These are phyloP conservation scores for Fraxinus pennsylvanica DNA, from an alignment of 257 asterid genomes.

Conservation along the genomic window DNA sequence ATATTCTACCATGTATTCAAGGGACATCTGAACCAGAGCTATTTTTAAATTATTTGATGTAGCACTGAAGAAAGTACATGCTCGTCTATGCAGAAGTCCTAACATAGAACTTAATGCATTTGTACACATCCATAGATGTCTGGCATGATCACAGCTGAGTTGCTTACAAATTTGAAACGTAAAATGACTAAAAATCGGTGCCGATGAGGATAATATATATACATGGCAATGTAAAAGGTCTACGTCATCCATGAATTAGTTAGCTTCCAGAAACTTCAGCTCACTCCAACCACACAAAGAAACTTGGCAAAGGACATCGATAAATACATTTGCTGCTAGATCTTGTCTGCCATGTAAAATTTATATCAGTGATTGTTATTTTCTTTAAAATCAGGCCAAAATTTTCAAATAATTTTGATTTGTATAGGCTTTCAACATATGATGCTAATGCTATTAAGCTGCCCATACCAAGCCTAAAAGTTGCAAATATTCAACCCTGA, in stretches of 20 bases:
- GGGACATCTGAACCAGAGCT: background rate
- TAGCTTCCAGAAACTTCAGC: background rate
- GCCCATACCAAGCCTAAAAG: background rate
- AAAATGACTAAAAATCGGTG: background rate
- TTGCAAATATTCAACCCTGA: background rate
- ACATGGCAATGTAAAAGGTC: background rate
- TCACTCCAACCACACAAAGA: background rate
- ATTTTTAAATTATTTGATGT: no score
- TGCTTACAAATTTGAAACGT: background rate
- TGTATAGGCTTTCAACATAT: background rate
- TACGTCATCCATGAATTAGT: slow-evolving; percentile 7
- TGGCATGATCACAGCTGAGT: background rate
- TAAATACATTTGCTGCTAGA: slow-evolving; percentile 7
- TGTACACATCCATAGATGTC: background rate
- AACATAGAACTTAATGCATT: background rate
- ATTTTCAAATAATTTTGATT: background rate
- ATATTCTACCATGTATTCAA: background rate
- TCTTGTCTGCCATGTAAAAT: slow-evolving; percentile 8
- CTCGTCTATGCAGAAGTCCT: background rate
- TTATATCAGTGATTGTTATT: slow-evolving; percentile 2
- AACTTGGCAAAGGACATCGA: background rate
- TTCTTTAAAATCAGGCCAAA: slow-evolving; percentile 17
- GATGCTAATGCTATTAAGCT: background rate
- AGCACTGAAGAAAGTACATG: background rate
- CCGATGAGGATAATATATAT: background rate